phyloP scores from a whole-genome alignment of 106 monocot species.

The Narthecium ossifragum region DNA sequence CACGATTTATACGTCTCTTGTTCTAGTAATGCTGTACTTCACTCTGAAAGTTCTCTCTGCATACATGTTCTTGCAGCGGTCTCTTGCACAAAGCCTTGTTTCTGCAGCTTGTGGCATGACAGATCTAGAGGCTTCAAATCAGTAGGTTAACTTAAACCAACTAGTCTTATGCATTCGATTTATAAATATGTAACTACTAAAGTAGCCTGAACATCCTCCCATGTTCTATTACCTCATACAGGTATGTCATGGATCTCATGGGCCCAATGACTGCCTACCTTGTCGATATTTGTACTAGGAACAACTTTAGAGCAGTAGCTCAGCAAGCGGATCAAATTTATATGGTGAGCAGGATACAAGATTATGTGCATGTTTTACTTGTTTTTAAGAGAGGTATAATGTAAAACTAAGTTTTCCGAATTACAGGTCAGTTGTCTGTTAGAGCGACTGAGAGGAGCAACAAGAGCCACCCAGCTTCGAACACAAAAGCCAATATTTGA shows the following conservation, averaged over 20 bases:
- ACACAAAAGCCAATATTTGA: constrained; percentile 88
- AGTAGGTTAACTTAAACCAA: constrained; percentile 53
- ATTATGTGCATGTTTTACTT: background rate
- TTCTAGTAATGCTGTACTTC: background rate
- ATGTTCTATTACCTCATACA: constrained; percentile 24
- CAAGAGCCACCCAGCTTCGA: constrained; percentile 78
- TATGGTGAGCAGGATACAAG: constrained; percentile 34
- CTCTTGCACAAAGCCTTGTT: constrained; percentile 80
- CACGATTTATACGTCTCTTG: background rate
- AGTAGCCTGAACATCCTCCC: background rate
- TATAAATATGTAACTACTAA: background rate
- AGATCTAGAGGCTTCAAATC: constrained; percentile 63
- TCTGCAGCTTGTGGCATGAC: constrained; percentile 69
- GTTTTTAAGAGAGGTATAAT: background rate
- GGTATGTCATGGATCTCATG: constrained; percentile 81
- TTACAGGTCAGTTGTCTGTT: constrained; percentile 77
- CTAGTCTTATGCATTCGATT: background rate
- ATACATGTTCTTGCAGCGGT: constrained; percentile 43
- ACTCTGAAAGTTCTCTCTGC: constrained; percentile 1
- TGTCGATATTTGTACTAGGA: constrained; percentile 53
- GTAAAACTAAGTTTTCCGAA: background rate
- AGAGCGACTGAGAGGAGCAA: constrained; percentile 92
- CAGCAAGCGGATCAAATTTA: constrained; percentile 72
- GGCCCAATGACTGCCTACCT: constrained; percentile 71
- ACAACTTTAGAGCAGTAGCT: constrained; percentile 56